Percentiles rank a stretch among this genome's conserved stretches.
Evolutionary conservation across 106 monocot species (phyloP).

Genomic region (Ottelia alismoides): DNA sequence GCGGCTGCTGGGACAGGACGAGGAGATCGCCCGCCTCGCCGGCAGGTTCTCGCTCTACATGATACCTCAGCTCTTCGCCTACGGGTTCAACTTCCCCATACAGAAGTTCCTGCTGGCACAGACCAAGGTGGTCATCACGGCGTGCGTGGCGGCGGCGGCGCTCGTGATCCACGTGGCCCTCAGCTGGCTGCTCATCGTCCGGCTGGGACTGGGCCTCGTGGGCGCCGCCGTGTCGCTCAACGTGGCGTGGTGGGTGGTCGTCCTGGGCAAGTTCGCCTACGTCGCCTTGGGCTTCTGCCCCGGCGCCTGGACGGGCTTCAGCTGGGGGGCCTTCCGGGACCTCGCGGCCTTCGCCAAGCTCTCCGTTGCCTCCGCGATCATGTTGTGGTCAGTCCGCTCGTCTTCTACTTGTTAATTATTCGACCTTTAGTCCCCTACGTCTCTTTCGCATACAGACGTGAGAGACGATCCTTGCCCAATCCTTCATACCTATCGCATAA

Average conservation of each 20-base stretch:
- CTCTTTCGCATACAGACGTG: too few relatives aligned
- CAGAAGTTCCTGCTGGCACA: slow-evolving; percentile 76
- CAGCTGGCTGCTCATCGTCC: slow-evolving; percentile 53
- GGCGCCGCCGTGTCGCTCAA: slow-evolving; percentile 62
- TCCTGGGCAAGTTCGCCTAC: slow-evolving; percentile 45
- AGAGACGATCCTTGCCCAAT: too few relatives aligned
- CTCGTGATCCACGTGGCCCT: slow-evolving; percentile 40
- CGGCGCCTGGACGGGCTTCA: slow-evolving; percentile 68
- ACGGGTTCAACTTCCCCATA: slow-evolving; percentile 61
- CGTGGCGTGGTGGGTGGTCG: slow-evolving; percentile 53
- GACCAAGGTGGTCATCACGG: slow-evolving; percentile 69
- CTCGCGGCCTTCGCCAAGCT: slow-evolving; percentile 49
- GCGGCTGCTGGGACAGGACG: slow-evolving; percentile 32
- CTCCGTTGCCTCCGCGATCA: slow-evolving; percentile 69
- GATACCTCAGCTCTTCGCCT: slow-evolving; percentile 81
- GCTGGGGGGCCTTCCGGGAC: slow-evolving; percentile 39
- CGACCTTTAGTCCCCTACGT: too few relatives aligned
- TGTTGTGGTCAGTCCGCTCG: slow-evolving; percentile 72
- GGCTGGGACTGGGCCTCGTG: slow-evolving; percentile 31
- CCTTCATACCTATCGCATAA: too few relatives aligned
- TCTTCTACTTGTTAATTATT: too few relatives aligned
- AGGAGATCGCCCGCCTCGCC: slow-evolving; percentile 36
- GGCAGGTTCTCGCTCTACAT: slow-evolving; percentile 54
- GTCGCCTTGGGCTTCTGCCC: slow-evolving; percentile 40
- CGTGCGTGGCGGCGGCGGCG: slow-evolving; percentile 28